These are phyloP conservation scores for Aspergillus neotritici DNA, from an alignment of 2,329 filamentous ascomycete species.

Conservation along the genomic window DNA sequence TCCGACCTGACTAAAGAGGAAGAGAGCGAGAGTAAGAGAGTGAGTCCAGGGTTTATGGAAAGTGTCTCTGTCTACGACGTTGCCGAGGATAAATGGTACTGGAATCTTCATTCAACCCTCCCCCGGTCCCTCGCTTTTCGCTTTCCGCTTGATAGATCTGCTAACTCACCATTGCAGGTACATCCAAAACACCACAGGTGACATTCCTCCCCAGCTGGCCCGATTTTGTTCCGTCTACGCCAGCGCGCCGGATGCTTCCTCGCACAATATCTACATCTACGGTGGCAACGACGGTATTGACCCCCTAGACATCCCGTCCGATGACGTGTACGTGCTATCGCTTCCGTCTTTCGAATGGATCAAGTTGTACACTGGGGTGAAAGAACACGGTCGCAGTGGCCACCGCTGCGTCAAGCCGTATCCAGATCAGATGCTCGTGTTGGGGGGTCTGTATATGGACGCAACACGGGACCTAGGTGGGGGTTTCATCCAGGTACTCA, in stretches of 20 bases:
- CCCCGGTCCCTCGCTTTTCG: too few relatives aligned
- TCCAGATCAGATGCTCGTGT: conserved; percentile 45
- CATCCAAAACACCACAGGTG: conserved; percentile 38
- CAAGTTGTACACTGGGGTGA: conserved; percentile 27
- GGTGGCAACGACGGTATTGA: conserved; percentile 40
- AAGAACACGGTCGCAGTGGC: conserved; percentile 16
- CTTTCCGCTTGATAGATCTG: too few relatives aligned
- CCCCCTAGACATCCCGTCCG: conserved; percentile 26
- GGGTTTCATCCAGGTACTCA: conserved; percentile 49
- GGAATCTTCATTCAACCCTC: too few relatives aligned
- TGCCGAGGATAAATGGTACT: conserved; percentile 20
- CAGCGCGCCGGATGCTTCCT: conserved; percentile 33
- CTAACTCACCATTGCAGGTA: conserved; percentile 27
- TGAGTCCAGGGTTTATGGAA: conserved; percentile 34
- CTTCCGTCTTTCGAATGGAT: conserved; percentile 45
- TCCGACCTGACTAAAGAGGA: conserved; percentile 2
- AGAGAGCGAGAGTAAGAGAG: conserved; percentile 12
- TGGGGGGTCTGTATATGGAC: conserved; percentile 26
- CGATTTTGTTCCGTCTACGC: conserved; percentile 41
- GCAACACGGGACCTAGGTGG: conserved; percentile 39
- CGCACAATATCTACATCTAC: conserved; percentile 48
- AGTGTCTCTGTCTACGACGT: conserved; percentile 36
- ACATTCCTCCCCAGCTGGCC: conserved; percentile 30
- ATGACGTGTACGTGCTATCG: conserved; percentile 44
- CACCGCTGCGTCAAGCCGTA: conserved; percentile 36